Percentiles rank a stretch among this genome's conserved stretches.
These are phyloP conservation scores for Galeopsis tetrahit DNA, from an alignment of 257 asterid species.

Conservation along the genomic window DNA sequence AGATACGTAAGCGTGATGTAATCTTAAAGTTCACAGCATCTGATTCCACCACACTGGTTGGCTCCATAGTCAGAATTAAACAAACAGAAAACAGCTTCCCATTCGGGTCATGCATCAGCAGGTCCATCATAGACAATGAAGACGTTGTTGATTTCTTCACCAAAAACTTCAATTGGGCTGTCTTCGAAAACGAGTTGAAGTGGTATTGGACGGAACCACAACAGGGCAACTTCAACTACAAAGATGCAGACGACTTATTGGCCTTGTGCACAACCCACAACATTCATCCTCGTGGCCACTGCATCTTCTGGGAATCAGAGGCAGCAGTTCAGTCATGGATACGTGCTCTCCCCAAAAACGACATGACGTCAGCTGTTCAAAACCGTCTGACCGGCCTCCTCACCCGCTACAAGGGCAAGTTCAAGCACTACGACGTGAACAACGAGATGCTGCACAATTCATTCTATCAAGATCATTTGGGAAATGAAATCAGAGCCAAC, in stretches of 20 bases:
- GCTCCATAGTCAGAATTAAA: slow-evolving; percentile 54
- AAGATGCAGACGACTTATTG: slow-evolving; percentile 70
- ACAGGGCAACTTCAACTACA: slow-evolving; percentile 67
- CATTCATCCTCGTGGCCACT: slow-evolving; percentile 79
- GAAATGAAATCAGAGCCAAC: slow-evolving; percentile 58
- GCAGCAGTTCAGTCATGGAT: slow-evolving; percentile 71
- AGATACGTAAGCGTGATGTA: slow-evolving; percentile 80
- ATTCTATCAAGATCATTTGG: slow-evolving; percentile 71
- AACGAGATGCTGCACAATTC: slow-evolving; percentile 90
- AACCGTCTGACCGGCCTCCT: slow-evolving; percentile 60
- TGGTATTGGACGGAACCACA: slow-evolving; percentile 93
- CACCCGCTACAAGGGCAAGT: slow-evolving; percentile 76
- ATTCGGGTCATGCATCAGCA: slow-evolving; percentile 67
- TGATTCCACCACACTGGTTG: slow-evolving; percentile 42
- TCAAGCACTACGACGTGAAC: slow-evolving; percentile 80
- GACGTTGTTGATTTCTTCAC: slow-evolving; percentile 65
- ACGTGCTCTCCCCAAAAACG: slow-evolving; percentile 44
- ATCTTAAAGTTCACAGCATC: slow-evolving; percentile 59
- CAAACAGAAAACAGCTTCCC: slow-evolving; percentile 79
- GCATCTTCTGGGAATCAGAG: slow-evolving; percentile 87
- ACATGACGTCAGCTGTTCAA: slow-evolving; percentile 63
- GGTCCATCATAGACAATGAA: slow-evolving; percentile 70
- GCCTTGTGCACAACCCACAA: slow-evolving; percentile 56
- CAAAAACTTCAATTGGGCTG: slow-evolving; percentile 83
- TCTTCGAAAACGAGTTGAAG: slow-evolving; percentile 79